Conservation (phyloP, 2,329 filamentous ascomycete genomes). For the Elsinoe arachidis region DNA sequence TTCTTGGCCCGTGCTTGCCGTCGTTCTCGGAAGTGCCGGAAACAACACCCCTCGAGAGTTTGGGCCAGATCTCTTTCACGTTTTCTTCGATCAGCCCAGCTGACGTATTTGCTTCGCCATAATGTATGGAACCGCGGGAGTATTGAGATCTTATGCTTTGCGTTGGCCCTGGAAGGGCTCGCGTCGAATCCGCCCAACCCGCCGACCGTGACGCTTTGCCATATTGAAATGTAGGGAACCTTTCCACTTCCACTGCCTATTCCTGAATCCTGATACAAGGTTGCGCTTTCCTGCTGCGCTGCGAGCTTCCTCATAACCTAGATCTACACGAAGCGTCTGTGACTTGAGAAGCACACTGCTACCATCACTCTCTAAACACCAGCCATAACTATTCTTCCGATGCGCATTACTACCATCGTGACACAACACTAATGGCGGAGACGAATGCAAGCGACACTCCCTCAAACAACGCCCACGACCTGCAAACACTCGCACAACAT, state of each 20-base stretch:
- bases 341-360: too few relatives aligned
- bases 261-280: not conserved
- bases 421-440: not conserved
- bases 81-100: not conserved
- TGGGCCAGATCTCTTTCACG: not conserved
- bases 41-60: not conserved
- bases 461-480: not conserved
- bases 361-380: too few relatives aligned
- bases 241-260: not conserved
- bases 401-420: not conserved
- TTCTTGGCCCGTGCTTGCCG: not conserved
- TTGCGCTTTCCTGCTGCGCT: not conserved
- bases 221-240: constrained; percentile 5
- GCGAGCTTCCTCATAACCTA: not conserved
- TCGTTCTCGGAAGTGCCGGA: not conserved
- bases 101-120: not conserved
- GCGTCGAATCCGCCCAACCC: not conserved
- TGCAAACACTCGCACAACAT: not conserved
- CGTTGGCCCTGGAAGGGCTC: too few relatives aligned
- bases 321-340: too few relatives aligned
- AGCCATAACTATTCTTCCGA: not conserved
- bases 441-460: not conserved
- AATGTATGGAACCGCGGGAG: not conserved
- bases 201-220: not conserved
- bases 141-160: not conserved